Evolutionary conservation across 495 filamentous ascomycete species (phyloP).

Genomic region (Niebla homalea): DNA sequence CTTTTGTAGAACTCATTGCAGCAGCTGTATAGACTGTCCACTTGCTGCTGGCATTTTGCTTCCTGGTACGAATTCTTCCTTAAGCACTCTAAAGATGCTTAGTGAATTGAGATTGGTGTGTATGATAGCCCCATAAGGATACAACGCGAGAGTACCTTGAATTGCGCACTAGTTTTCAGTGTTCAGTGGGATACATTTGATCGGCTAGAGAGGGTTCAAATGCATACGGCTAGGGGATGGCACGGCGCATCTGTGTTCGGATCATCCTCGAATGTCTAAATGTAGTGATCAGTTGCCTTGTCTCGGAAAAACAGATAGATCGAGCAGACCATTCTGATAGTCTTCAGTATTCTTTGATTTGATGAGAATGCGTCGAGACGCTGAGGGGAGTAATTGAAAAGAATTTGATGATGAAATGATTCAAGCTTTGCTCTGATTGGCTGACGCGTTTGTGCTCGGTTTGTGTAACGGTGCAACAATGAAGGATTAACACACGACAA

Average conservation of each 20-base stretch:
- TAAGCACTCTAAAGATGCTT: constrained; percentile 51
- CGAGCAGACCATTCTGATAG: too few relatives aligned
- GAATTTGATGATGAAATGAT: too few relatives aligned
- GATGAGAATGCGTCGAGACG: too few relatives aligned
- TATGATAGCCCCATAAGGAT: not conserved
- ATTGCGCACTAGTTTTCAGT: constrained; percentile 57
- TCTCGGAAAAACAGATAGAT: too few relatives aligned
- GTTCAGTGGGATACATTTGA: too few relatives aligned
- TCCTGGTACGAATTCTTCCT: constrained; percentile 78
- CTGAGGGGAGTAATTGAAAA: too few relatives aligned
- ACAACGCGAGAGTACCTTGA: constrained; percentile 45
- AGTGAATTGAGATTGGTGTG: not conserved
- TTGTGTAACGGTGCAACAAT: too few relatives aligned
- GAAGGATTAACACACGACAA: too few relatives aligned
- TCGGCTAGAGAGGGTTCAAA: not conserved
- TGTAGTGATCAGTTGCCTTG: not conserved
- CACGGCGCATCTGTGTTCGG: constrained; percentile 67
- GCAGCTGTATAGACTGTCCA: constrained; percentile 92
- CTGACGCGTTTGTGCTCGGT: too few relatives aligned
- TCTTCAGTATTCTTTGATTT: too few relatives aligned
- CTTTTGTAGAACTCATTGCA: constrained; percentile 79
- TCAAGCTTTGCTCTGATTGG: too few relatives aligned
- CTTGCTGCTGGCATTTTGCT: constrained; percentile 62
- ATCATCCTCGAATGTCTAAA: constrained; percentile 51
- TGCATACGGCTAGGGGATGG: constrained; percentile 68